Base-by-base conservation (phyloP, 1,284 basidiomycete genomes). In the Microbotryum lychnidis-dioicae region DNA sequence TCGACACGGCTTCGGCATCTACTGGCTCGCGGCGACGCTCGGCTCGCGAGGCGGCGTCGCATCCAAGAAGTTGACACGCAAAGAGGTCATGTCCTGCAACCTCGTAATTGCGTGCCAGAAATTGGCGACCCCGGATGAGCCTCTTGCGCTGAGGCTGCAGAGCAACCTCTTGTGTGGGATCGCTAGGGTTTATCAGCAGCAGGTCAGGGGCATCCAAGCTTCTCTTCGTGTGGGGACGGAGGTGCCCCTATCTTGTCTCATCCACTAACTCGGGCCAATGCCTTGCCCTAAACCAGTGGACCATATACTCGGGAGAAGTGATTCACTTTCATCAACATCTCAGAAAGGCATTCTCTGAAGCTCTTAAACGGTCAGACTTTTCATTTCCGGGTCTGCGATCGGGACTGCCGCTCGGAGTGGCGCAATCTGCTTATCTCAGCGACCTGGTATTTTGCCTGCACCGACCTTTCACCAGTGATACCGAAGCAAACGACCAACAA, bases 11-110 rank as follows among this genome's bases (percentile, higher is more conserved):
- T 62, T 71, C 46, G 68, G 65, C 7, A 54, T 69, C 49, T 65
- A 63, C 56, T 71, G 70, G 70, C 68, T 71, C 54, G 70, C 70
- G 3, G 68, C 68, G 8, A 70, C 68, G 4, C 27, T 71, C 27
- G 61, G 63, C 1, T 56, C 60, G 5, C 55, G 52, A 21, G 62
- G 64, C 9, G 54, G 51, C 4, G 45, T 46, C 1, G 44, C 45
- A 2, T 62, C 65, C 42, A 68, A 67, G 62, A 67, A 65, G 49
- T 54, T 71, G 6, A 58, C 58, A 21, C 60, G 61, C 50, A 65
- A 66, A 48, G 68, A 71, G 42, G 33, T 71, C 18, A 61, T 70
- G 56, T 55, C 54, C 18, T 67, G 66, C 57, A 61, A 70, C 49
- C 52, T 71, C 47, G 61, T 64, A 18, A 60, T 54, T 31, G 67